Evolutionary conservation across 2,329 filamentous ascomycete species (phyloP), one percentile per base, ranked within the genome.

Genomic region (Cercospora zeae-maydis): DNA sequence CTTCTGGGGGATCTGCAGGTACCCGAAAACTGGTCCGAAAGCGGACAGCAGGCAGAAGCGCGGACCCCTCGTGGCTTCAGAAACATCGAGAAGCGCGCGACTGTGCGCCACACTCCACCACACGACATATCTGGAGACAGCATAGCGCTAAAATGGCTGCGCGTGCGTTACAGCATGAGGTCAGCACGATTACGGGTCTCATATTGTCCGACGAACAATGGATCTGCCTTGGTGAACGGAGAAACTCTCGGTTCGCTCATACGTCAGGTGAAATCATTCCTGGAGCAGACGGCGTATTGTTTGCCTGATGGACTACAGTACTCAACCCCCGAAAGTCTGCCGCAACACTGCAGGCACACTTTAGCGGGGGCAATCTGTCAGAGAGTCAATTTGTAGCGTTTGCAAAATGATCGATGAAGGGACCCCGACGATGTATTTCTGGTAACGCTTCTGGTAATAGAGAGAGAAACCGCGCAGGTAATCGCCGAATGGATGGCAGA

Each of bases 11-110:
- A 27, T 47, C 55, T 58, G 39, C 39, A 58, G 56, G 27, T 58
- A 58, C 37, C 56, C 37, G 37, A 58, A 49, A 58, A 47, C 39
- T 58, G 27, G 56, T 58, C 56, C 24, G 14, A 58, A 49, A 58
- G 39, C 39, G n/a, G 56, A 58, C 24, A 58, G 21, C 39, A 58
- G 56, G 56, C 39, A 58, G 39, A n/a, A 49, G 33, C 36, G 11
- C 19, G 37, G n/a, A 31, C 6, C 34, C 39, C 10, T 49, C n/a
- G 14, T 34, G 34, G 37, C 37, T 58, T 49, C 19, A 49, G 56
- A 58, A 58, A n/a, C 24, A 58, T 58, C 56, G 36, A 58, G 56
- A 58, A 34, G 31, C 31, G 31, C 31, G 31, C 31, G 31, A 34
- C 11, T 10, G 36, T 55, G 30, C 27, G 52, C 8, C 14, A 55